Base-by-base conservation (phyloP, 495 filamentous ascomycete species). In the Letharia lupina region DNA sequence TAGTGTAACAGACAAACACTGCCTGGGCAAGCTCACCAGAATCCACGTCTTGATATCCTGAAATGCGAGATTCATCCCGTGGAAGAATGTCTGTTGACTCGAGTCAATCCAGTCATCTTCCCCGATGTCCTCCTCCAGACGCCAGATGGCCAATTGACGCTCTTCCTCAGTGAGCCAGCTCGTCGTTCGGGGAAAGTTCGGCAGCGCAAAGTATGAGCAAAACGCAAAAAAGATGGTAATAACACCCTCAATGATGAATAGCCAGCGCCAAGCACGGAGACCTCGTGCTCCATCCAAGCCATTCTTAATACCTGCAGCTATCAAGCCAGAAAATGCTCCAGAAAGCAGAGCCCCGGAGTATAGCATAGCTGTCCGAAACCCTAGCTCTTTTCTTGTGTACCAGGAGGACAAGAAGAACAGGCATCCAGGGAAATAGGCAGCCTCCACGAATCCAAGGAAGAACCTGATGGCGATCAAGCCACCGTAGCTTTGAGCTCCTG, bases 141-240 rank as follows among this genome's bases (percentile, higher is more conserved):
- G 78, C 84, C 86, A 91, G 40, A 81, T 74, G 48, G 89, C 89
- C 13, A 93, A 76, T 15, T 83, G 77, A 44, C 82, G 81, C 71
- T 93, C 88, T 70, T 89, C 82, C 58, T 89, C 82, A 3, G 80
- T 86, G 23, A 93, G 77, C 88, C 90, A 91, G 13, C 68, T 72
- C 2, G 89, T 92, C 44, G 89, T 92, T 28, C 86, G 79, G n/a
- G 90, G 90, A 68, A 91, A 91, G 73, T 94, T 87, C 18, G 90
- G 90, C 20, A 94, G 75, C 35, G 91, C 75, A 67, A 86, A 87
- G 67, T 81, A 82, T 40, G 84, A 79, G 37, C 73, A 70, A 20
- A 80, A 69, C 47, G 83, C 84, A 44, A 86, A 74, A 4, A 78
- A 76, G 57, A 86, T 78, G 3, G 84, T 86, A 63, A 79, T 76